A percentile compares a stretch with the other conserved stretches of the same genome.
These are phyloP conservation scores for Ogataea thermomethanolica DNA, from an alignment of 805 yeast species.

Conservation along the genomic window DNA sequence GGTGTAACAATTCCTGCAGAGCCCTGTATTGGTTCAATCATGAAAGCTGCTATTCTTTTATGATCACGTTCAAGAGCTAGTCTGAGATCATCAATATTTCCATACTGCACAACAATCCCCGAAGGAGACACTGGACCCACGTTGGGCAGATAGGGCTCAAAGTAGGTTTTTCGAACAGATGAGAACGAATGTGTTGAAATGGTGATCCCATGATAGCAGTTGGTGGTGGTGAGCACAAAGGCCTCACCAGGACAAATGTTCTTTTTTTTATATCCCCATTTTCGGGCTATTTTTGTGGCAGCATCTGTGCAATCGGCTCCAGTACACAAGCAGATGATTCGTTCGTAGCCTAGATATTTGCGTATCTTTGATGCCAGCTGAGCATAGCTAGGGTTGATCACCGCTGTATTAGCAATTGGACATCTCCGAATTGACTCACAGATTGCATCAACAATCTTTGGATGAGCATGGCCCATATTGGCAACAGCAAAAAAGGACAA, in stretches of 20 bases:
- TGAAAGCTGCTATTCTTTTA: slow-evolving; percentile 25
- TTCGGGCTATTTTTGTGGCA: slow-evolving; percentile 29
- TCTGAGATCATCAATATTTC: slow-evolving; percentile 20
- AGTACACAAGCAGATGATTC: slow-evolving; percentile 22
- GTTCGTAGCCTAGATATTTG: slow-evolving; percentile 23
- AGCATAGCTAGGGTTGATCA: slow-evolving; percentile 26
- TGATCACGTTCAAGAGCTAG: slow-evolving; percentile 21
- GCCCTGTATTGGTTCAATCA: slow-evolving; percentile 31
- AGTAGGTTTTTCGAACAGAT: slow-evolving; percentile 9
- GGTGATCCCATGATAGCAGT: slow-evolving; percentile 29
- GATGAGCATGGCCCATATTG: slow-evolving; percentile 31
- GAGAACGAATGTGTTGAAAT: slow-evolving; percentile 28
- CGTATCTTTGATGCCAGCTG: slow-evolving; percentile 19
- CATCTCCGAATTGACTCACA: slow-evolving; percentile 21
- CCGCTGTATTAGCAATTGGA: slow-evolving; percentile 23
- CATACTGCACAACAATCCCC: slow-evolving; percentile 22
- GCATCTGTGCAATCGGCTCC: slow-evolving; percentile 31
- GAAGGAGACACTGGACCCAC: slow-evolving; percentile 27
- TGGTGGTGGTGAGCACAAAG: slow-evolving; percentile 22
- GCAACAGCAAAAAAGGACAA: slow-evolving; percentile 29
- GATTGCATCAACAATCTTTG: slow-evolving; percentile 28
- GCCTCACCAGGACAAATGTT: slow-evolving; percentile 20
- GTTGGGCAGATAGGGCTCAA: slow-evolving; percentile 24
- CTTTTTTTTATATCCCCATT: slow-evolving; percentile 27
- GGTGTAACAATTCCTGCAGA: slow-evolving; percentile 30